Base-by-base conservation (phyloP, 805 yeast genomes). In the Cyberlindnera bimundalis region DNA sequence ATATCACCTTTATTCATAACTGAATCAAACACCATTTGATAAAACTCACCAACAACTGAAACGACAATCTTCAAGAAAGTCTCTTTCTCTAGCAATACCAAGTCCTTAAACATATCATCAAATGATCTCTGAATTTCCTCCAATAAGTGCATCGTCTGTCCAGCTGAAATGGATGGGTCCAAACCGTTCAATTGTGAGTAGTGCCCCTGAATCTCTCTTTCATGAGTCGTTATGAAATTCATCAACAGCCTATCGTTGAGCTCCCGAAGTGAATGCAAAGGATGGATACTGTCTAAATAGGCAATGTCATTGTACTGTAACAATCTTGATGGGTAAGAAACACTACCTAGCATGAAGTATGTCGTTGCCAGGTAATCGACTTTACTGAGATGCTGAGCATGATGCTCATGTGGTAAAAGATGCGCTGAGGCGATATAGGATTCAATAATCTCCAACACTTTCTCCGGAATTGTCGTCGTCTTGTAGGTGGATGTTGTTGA, bases 231-330 rank as follows among this genome's bases (percentile, higher is more conserved):
- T 13, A 53, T 44, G 14, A 42, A 37, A 9, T 37, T 31, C 17
- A 45, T 24, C 8, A 56, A 29, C 16, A 50, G 34, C 3, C 40
- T 19, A 8, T 55, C 51, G 70, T 70, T 25, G 68, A 73, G 52
- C 66, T 76, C 78, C 59, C 64, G 39, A 68, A 74, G 47, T 68
- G 51, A 33, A 2, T 46, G 45, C 10, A 49, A 35, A 3, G 29
- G 23, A 4, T 39, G 36, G 0, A 36, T 17, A 1, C 27, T 13
- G 7, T 40, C 26, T 14, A 56, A 19, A 19, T 37, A 43, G 19
- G 33, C 14, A 10, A 53, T 21, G 27, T 56, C 60, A 35, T 56
- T 56, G 35, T 48, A 53, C 6, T 49, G 32, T 13, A 54, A 32
- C 8, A 55, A 34, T 8, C 14, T 13, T 3, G 46, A 29, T 3